Base-by-base conservation (phyloP, 139 green algal genomes). In the Chlorella sorokiniana region DNA sequence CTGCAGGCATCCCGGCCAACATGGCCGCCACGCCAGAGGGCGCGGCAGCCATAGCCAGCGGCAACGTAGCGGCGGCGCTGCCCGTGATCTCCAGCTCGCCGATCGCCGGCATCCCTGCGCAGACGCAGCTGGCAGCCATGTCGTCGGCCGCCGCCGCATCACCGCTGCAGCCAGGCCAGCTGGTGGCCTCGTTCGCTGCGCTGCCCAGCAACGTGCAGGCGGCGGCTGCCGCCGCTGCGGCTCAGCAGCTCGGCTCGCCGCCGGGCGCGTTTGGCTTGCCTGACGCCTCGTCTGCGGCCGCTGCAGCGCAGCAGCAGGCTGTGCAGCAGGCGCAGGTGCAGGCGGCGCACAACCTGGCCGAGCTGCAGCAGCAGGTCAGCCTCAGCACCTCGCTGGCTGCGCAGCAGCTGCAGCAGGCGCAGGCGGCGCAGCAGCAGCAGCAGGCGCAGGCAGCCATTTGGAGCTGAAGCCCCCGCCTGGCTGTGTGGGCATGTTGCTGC, bases 341-440 rank as follows among this genome's bases (percentile, higher is more conserved):
- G 23, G 76, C 42, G 22, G 62, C 77, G 16, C 61, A 71, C 35
- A 72, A 71, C 61, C 25, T 82, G 44, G 77, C 64, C 0, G 77
- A 74, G 78, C 67, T 75, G 65, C 65, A 77, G 67, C 78, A 83
- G 78, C 56, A 65, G 51, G 78, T 69, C 1, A 65, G 56, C 65
- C 78, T 76, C 29, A 52, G 31, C 51, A 83, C 63, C 37, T 78
- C 78, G 37, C 78, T 83, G 65, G 78, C 56, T 1, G 44, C 69
- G 64, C 48, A 48, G 65, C 78, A 76, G 78, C 65, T 64, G 63
- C 78, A 83, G 78, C 78, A 83, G 63, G 51, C 67, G 37, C 78
- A 83, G 78, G 63, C 48, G 78, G 56, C 67, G 67, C 48, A 69
- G 78, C 78, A 83, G 78, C 64, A 76, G 45, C 64, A 76, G 78